These are phyloP conservation scores for Apiospora marii DNA, from an alignment of 2,329 filamentous ascomycete species.

Conservation along the genomic window DNA sequence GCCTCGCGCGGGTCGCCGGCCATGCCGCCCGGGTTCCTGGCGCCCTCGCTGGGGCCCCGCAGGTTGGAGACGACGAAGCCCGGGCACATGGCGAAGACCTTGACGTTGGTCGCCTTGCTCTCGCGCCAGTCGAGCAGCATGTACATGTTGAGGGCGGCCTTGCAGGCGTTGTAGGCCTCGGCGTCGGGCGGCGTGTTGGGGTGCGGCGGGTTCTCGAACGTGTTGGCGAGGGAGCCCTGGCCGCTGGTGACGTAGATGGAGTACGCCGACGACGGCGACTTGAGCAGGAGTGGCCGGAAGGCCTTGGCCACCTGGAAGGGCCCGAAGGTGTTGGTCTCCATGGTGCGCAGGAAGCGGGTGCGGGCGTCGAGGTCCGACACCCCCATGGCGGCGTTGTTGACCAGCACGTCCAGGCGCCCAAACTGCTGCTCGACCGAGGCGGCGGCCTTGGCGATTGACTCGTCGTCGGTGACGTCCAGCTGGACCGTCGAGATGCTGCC, in stretches of 20 bases:
- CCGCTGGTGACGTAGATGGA: slow-evolving; percentile 57
- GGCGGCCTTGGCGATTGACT: slow-evolving; percentile 58
- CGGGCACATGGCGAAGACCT: slow-evolving; percentile 49
- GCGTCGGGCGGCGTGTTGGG: slow-evolving; percentile 51
- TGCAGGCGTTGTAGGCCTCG: slow-evolving; percentile 46
- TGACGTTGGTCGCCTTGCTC: slow-evolving; percentile 49
- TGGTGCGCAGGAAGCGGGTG: slow-evolving; percentile 53
- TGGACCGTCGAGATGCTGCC: slow-evolving; percentile 65
- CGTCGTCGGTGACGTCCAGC: slow-evolving; percentile 63
- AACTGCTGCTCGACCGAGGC: slow-evolving; percentile 51
- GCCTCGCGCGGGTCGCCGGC: slow-evolving; percentile 45
- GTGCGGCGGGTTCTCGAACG: slow-evolving; percentile 30
- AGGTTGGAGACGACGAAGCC: slow-evolving; percentile 52
- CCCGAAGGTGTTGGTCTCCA: slow-evolving; percentile 59
- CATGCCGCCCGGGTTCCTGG: slow-evolving; percentile 37
- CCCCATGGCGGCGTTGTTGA: slow-evolving; percentile 65
- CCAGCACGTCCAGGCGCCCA: slow-evolving; percentile 57
- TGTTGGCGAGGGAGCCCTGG: slow-evolving; percentile 43
- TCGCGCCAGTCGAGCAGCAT: slow-evolving; percentile 53
- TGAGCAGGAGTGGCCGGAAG: slow-evolving; percentile 55
- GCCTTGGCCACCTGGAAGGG: slow-evolving; percentile 50
- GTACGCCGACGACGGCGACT: slow-evolving; percentile 41
- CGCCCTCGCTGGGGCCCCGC: slow-evolving; percentile 35
- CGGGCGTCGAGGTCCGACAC: slow-evolving; percentile 53
- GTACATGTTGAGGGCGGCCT: slow-evolving; percentile 57